Percentiles rank a stretch among this genome's conserved stretches.
Evolutionary conservation across 192 early-diverging fungal species (phyloP).

Genomic region (Backusella liffmaniae): DNA sequence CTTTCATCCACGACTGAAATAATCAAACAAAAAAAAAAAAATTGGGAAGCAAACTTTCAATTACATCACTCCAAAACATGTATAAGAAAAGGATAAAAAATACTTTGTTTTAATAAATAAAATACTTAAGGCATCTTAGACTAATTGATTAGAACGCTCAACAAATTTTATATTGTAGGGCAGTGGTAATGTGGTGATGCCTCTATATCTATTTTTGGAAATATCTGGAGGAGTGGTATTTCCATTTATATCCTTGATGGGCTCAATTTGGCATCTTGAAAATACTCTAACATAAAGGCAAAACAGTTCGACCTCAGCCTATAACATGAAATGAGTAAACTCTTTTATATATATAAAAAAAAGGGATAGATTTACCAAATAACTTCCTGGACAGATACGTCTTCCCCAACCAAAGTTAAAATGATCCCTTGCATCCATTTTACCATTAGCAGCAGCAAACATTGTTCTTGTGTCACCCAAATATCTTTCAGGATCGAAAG

Average conservation of each 20-base stretch:
- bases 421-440: slow-evolving; percentile 11
- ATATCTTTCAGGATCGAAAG: slow-evolving; percentile 47
- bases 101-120: background rate
- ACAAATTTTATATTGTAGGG: background rate
- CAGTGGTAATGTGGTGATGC: background rate
- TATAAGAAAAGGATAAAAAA: no score
- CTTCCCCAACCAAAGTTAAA: slow-evolving; percentile 25
- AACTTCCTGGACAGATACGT: background rate
- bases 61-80: no score
- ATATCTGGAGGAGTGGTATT: background rate
- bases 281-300: background rate
- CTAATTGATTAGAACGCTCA: background rate
- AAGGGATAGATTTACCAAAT: background rate
- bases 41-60: no score
- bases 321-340: background rate
- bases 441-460: slow-evolving; percentile 11
- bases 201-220: background rate
- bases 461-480: background rate
- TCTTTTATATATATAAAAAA: background rate
- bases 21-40: no score
- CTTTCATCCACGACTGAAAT: no score
- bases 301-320: background rate
- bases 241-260: background rate
- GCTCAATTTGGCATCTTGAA: background rate
- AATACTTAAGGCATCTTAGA: background rate